These are phyloP conservation scores for Hemileccinum rubropunctum DNA, from an alignment of 768 basidiomycete genomes.

Conservation along the genomic window DNA sequence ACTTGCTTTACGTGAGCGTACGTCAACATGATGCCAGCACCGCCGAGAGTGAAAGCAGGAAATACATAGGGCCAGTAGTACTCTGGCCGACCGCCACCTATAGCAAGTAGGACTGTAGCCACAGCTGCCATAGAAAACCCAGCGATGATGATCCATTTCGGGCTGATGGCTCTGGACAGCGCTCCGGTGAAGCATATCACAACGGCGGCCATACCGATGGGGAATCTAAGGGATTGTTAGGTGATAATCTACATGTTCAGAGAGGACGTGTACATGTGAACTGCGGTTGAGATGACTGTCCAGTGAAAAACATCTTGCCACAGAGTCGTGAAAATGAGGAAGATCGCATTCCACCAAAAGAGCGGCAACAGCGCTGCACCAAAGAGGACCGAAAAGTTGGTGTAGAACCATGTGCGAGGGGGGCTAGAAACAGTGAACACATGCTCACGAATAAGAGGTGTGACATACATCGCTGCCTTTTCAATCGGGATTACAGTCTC, in stretches of 20 bases:
- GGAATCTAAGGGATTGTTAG: constrained; percentile 30
- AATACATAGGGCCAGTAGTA: too few relatives aligned
- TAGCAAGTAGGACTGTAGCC: constrained; percentile 41
- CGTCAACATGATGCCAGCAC: constrained; percentile 42
- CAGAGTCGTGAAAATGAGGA: too few relatives aligned
- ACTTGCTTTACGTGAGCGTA: constrained; percentile 50
- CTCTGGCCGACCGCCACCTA: constrained; percentile 38
- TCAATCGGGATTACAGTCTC: constrained; percentile 41
- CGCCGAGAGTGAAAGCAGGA: too few relatives aligned
- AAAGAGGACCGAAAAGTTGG: constrained; percentile 40
- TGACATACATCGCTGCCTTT: constrained; percentile 41
- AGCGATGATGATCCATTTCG: too few relatives aligned
- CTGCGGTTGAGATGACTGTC: constrained; percentile 35
- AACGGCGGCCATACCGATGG: constrained; percentile 40
- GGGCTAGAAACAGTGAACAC: constrained; percentile 28
- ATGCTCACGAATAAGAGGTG: background rate
- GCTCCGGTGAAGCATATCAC: constrained; percentile 38
- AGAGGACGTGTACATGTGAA: constrained; percentile 36
- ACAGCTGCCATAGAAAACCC: too few relatives aligned
- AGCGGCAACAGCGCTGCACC: constrained; percentile 37
- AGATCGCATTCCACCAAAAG: constrained; percentile 41
- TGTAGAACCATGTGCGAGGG: too few relatives aligned
- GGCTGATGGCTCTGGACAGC: constrained; percentile 34
- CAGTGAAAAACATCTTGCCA: too few relatives aligned
- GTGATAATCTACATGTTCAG: background rate